Conservation (phyloP, 192 early-diverging fungal species). For the Phlyctochytrium arcticum region DNA sequence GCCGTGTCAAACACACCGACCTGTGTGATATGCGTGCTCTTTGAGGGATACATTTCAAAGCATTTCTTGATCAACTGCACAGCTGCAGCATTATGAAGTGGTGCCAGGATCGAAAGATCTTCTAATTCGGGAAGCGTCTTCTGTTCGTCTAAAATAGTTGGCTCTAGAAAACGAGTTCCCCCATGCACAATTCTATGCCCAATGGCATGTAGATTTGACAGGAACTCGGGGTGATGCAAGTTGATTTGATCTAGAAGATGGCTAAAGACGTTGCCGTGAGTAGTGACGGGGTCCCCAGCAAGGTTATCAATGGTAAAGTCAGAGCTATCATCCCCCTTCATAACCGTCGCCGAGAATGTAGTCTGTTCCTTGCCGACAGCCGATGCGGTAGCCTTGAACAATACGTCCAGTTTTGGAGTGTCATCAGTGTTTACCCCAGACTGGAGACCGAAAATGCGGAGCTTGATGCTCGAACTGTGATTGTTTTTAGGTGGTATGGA, state of each 20-base stretch:
- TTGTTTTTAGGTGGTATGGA: not conserved
- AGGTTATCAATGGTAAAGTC: not conserved
- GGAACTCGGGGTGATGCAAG: not conserved
- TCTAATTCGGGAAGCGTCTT: slow-evolving; percentile 7
- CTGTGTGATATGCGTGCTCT: not conserved
- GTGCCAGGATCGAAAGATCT: slow-evolving; percentile 20
- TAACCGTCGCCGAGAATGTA: not conserved
- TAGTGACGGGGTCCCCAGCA: not conserved
- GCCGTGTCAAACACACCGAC: slow-evolving; percentile 25
- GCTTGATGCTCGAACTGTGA: slow-evolving; percentile 25
- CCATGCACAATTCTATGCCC: slow-evolving; percentile 28
- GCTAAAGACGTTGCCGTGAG: slow-evolving; percentile 14
- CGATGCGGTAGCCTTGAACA: slow-evolving; percentile 19
- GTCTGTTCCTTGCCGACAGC: slow-evolving; percentile 1
- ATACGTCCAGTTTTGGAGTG: not conserved
- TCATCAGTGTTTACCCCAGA: too few relatives aligned
- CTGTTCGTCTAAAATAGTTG: not conserved
- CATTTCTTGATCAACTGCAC: slow-evolving; percentile 11
- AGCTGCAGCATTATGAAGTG: slow-evolving; percentile 23
- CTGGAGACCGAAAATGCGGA: slow-evolving; percentile 5
- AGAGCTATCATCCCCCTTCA: not conserved
- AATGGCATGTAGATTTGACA: not conserved
- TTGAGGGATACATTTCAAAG: not conserved
- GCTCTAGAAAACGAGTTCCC: slow-evolving; percentile 4
- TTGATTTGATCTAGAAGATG: not conserved